Evolutionary conservation across 1,284 basidiomycete species (phyloP).

Genomic region (Trichosporon asahii): DNA sequence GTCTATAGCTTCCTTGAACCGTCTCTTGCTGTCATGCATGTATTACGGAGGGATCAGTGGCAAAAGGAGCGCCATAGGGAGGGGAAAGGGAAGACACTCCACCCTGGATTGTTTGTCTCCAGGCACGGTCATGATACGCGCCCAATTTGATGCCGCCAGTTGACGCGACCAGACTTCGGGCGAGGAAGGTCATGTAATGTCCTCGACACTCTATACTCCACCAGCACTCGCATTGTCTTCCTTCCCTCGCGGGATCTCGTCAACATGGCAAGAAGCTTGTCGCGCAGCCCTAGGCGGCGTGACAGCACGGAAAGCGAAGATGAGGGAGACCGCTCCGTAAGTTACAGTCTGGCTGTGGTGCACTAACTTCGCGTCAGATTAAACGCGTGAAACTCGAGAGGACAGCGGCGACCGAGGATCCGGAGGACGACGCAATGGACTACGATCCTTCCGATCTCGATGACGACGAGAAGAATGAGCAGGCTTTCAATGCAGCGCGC

Average conservation of each 20-base stretch:
- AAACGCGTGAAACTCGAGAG: slow-evolving; percentile 33
- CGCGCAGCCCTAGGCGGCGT: slow-evolving; percentile 8
- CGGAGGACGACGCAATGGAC: slow-evolving; percentile 16
- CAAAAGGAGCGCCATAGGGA: background rate
- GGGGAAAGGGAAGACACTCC: background rate
- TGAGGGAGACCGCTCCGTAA: slow-evolving; percentile 1
- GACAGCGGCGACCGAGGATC: slow-evolving; percentile 10
- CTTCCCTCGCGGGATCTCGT: background rate
- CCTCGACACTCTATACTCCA: background rate
- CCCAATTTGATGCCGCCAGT: slow-evolving; percentile 6
- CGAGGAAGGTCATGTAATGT: background rate
- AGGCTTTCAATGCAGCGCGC: slow-evolving; percentile 4
- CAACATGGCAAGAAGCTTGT: slow-evolving; percentile 3
- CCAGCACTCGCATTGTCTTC: background rate
- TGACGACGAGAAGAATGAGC: slow-evolving; percentile 22
- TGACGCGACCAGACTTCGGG: background rate
- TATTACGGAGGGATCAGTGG: background rate
- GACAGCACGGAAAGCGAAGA: slow-evolving; percentile 10
- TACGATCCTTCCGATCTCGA: slow-evolving; percentile 19
- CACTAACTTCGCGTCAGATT: slow-evolving; percentile 15
- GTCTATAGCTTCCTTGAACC: background rate
- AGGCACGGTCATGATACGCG: background rate
- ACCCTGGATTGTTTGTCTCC: background rate
- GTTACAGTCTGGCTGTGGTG: background rate
- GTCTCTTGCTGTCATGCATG: background rate